Evolutionary conservation across 106 monocot species (phyloP), one percentile per base, ranked within the genome.

Genomic region (Gastrodia elata): DNA sequence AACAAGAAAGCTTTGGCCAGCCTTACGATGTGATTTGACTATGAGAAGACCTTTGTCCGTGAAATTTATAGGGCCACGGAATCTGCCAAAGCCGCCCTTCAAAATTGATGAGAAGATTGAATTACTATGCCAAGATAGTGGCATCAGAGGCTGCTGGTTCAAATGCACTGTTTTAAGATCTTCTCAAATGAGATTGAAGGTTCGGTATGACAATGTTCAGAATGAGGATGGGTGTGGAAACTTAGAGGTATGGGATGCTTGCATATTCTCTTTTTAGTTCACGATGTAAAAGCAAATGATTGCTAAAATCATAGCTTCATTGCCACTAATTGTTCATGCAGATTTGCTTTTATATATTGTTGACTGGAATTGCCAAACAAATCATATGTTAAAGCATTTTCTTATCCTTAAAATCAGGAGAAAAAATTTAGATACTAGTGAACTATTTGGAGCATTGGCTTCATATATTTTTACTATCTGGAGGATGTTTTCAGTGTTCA

Each of bases 61-160:
- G 22, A 85, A 88, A 70, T 73, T 86, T 70, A 58, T 72, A 42
- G 80, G 74, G 25, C 82, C 78, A 9, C 70, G 40, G 9, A 78
- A 69, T 75, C 38, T 46, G 56, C 38, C 65, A 44, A 43, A 39
- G 32, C 85, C 74, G 11, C 83, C 82, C 33, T 96, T 80, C 49
- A 77, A 64, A 35, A 44, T 80, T 57, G 83, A 82, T 30, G 85
- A 92, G 39, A 92, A 84, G 67, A 82, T 96, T 75, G 95, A 96
- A 76, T 16, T 85, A 14, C 80, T 96, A 61, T 89, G 92, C 77
- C 91, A 92, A 80, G 95, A 96, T 46, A 92, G 89, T 75, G 95
- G 95, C 48, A 89, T 96, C 74, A 87, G 91, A 78, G 95, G 95
- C 18, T 96, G 95, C 78, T 96, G 95, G 95, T 96, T 96, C 71